These are phyloP conservation scores for Xylaria acuta DNA, from an alignment of 495 filamentous ascomycete species.

Conservation along the genomic window DNA sequence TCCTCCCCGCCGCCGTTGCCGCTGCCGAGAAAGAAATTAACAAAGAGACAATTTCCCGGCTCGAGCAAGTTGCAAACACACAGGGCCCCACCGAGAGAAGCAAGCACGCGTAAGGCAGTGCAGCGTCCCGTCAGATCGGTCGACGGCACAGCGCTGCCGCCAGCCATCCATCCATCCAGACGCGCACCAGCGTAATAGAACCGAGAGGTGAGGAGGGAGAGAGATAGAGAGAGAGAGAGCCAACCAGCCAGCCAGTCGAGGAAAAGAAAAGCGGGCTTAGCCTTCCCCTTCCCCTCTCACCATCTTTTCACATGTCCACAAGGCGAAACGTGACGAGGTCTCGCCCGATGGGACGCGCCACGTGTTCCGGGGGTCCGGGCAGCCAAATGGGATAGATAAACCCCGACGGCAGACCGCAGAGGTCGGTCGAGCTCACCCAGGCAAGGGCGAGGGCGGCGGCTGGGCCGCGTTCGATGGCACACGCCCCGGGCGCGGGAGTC, in stretches of 20 bases:
- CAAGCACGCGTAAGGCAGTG: conserved; percentile 7
- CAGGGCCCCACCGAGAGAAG: conserved; percentile 15
- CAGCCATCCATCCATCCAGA: not conserved
- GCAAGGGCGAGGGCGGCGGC: not conserved
- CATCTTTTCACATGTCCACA: not conserved
- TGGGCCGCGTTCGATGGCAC: not conserved
- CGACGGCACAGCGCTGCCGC: conserved; percentile 12
- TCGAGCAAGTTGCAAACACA: conserved; percentile 20
- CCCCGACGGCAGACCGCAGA: conserved; percentile 18
- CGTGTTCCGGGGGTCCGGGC: not conserved
- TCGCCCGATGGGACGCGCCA: not conserved
- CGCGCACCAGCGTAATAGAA: not conserved
- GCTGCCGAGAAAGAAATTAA: not conserved
- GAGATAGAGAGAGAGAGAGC: too few species aligned
- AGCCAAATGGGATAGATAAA: not conserved
- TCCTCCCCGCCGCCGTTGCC: not conserved
- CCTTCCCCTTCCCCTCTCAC: not conserved
- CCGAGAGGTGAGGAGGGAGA: not conserved
- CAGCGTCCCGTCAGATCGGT: conserved; percentile 18
- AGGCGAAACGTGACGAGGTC: not conserved
- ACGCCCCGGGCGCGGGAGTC: not conserved
- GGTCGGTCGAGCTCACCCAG: conserved; percentile 13
- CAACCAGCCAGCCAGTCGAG: not conserved
- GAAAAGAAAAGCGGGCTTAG: conserved; percentile 1
- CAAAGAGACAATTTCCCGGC: not conserved